Conservation (phyloP, 305 asterid species). For the Lippia alba region DNA sequence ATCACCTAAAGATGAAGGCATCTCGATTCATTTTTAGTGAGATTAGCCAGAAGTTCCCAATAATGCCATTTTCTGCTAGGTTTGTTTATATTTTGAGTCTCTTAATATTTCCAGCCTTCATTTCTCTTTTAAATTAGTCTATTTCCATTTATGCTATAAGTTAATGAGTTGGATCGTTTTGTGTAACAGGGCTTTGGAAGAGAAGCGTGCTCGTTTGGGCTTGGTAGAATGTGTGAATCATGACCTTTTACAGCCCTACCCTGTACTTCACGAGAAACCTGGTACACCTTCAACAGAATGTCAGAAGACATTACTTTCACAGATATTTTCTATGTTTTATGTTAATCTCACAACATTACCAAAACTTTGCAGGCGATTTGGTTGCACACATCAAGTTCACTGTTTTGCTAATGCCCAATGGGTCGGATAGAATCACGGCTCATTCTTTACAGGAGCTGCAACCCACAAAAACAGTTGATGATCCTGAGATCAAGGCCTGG, state of each 20-base stretch:
- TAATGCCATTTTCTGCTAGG: slow-evolving; percentile 73
- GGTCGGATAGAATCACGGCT: slow-evolving; percentile 69
- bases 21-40: slow-evolving; percentile 59
- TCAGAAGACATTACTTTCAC: neutral
- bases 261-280: slow-evolving; percentile 80
- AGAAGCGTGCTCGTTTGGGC: slow-evolving; percentile 75
- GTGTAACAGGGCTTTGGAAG: slow-evolving; percentile 71
- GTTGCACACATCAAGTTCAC: slow-evolving; percentile 80
- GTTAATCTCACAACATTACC: neutral
- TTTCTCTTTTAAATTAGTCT: neutral
- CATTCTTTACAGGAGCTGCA: slow-evolving; percentile 68
- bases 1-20: slow-evolving; percentile 60
- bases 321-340: neutral
- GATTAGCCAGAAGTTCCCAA: slow-evolving; percentile 59
- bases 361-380: slow-evolving; percentile 56
- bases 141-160: neutral
- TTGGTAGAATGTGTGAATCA: slow-evolving; percentile 74
- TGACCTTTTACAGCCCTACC: slow-evolving; percentile 83
- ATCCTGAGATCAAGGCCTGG: slow-evolving; percentile 77
- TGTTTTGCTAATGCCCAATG: slow-evolving; percentile 76
- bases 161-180: neutral
- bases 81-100: slow-evolving; percentile 16
- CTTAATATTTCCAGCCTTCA: neutral
- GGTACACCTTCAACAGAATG: slow-evolving; percentile 38
- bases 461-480: slow-evolving; percentile 59